A percentile compares a stretch with the other conserved stretches of the same genome.
Evolutionary conservation across 345 rosid genomes (phyloP).

Genomic region (Sonneratia alba): DNA sequence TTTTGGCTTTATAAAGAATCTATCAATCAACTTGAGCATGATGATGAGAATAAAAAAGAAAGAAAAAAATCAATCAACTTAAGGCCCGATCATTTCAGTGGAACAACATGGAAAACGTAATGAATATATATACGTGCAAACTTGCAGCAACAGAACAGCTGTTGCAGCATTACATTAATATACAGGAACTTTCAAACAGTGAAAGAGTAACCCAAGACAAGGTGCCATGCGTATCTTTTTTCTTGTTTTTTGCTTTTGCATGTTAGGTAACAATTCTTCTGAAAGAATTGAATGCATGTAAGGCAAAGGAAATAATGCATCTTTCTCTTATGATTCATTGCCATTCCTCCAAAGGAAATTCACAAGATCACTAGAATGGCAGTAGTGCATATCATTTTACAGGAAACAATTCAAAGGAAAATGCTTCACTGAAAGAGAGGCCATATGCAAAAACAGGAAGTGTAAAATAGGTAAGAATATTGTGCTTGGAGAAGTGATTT

Average conservation of each 20-base stretch:
- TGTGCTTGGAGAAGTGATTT: background rate
- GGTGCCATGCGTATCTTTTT: background rate
- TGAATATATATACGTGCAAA: background rate
- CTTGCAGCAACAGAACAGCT: background rate
- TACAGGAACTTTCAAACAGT: background rate
- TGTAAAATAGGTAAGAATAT: background rate
- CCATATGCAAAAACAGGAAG: background rate
- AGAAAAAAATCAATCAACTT: background rate
- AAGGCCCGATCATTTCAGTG: background rate
- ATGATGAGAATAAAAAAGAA: no score
- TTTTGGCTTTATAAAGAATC: background rate
- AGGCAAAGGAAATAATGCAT: background rate
- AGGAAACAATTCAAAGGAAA: background rate
- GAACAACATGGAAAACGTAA: background rate
- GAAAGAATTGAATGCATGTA: background rate
- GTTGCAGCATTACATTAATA: background rate
- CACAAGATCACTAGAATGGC: background rate
- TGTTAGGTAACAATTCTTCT: background rate
- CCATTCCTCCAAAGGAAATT: background rate
- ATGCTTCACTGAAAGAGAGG: background rate
- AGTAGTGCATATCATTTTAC: background rate
- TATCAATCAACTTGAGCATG: background rate
- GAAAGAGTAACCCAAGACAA: background rate
- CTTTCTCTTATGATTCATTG: background rate
- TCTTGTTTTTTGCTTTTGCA: background rate